These are phyloP conservation scores for Neopestalotiopsis rosae DNA, from an alignment of 2,329 filamentous ascomycete genomes.

Conservation along the genomic window DNA sequence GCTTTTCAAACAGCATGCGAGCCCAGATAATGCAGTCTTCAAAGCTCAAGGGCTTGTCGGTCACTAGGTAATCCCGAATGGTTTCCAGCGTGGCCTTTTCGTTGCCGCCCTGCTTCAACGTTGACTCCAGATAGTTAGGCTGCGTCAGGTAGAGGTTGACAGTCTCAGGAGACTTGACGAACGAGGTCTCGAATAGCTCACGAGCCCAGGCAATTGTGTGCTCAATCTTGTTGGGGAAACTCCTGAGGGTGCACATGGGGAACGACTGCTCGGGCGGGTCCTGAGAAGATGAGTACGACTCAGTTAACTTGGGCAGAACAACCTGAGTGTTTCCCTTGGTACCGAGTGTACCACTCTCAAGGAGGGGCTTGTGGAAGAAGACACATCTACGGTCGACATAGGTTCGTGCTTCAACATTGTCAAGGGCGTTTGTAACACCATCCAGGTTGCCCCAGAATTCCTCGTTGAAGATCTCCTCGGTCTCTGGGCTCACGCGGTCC, in stretches of 20 bases:
- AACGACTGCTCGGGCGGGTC: constrained; percentile 98
- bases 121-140: constrained; percentile 85
- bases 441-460: constrained; percentile 87
- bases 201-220: constrained; percentile 98
- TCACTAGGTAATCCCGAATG: constrained; percentile 87
- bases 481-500: constrained; percentile 90
- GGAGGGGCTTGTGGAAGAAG: constrained; percentile 95
- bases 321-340: constrained; percentile 99
- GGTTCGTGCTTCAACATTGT: constrained; percentile 96
- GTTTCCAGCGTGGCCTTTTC: constrained; percentile 94
- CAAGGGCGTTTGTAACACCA: constrained; percentile 93
- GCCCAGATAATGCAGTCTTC: constrained; percentile 98
- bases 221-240: constrained; percentile 98
- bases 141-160: constrained; percentile 94
- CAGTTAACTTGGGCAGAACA: constrained; percentile 86
- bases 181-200: constrained; percentile 92
- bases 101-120: constrained; percentile 90
- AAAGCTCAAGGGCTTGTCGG: constrained; percentile 88
- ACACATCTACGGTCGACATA: constrained; percentile 97
- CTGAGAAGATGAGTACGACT: constrained; percentile 96
- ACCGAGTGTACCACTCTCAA: constrained; percentile 97
- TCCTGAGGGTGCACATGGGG: constrained; percentile 96
- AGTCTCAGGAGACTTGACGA: constrained; percentile 90
- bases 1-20: constrained; percentile 89
- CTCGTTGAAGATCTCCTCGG: constrained; percentile 93